Evolutionary conservation across 306 rosid species (phyloP).

Genomic region (Vicia faba): DNA sequence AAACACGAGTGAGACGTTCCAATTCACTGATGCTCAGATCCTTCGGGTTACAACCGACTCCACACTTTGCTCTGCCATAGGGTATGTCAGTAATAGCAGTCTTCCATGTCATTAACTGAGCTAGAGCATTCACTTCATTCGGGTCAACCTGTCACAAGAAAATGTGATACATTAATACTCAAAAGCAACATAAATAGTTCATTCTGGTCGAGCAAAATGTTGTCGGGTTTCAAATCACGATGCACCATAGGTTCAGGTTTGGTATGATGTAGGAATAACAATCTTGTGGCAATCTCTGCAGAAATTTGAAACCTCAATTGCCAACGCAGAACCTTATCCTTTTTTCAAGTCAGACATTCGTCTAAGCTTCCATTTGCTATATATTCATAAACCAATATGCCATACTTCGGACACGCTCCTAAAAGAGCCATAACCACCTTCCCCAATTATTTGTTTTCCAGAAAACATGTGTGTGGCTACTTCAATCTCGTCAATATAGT

Average conservation of each 20-base stretch:
- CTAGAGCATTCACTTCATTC: slow-evolving; percentile 76
- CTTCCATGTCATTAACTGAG: slow-evolving; percentile 82
- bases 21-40: slow-evolving; percentile 58
- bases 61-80: slow-evolving; percentile 82
- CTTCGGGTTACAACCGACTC: slow-evolving; percentile 70
- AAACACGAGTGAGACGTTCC: slow-evolving; percentile 72
- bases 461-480: slow-evolving; percentile 63
- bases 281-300: slow-evolving; percentile 78
- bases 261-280: slow-evolving; percentile 88
- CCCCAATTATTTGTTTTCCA: slow-evolving; percentile 75
- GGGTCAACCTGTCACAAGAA: slow-evolving; percentile 60
- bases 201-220: slow-evolving; percentile 77
- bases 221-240: slow-evolving; percentile 91
- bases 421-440: slow-evolving; percentile 94
- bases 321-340: slow-evolving; percentile 55
- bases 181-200: background rate
- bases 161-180: background rate
- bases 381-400: slow-evolving; percentile 79
- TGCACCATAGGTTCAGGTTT: slow-evolving; percentile 97
- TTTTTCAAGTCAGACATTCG: slow-evolving; percentile 59
- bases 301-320: slow-evolving; percentile 76
- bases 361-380: slow-evolving; percentile 97
- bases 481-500: slow-evolving; percentile 79
- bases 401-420: slow-evolving; percentile 93
- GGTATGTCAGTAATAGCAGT: slow-evolving; percentile 69